Percentiles rank a stretch among this genome's conserved stretches.
Conservation (phyloP, 345 rosid species). For the Noccaea caerulescens region DNA sequence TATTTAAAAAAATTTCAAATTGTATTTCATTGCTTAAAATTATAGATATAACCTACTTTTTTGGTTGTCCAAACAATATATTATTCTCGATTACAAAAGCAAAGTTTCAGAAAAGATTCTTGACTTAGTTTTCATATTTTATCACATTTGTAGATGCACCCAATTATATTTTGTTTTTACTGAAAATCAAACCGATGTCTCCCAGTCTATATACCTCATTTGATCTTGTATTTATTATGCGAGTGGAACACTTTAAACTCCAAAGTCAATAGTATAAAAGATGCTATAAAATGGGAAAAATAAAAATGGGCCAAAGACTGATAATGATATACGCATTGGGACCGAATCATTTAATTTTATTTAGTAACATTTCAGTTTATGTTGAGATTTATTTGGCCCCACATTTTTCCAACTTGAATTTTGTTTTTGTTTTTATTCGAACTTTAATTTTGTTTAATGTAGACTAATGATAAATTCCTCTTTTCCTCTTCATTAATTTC, state of each 20-base stretch:
- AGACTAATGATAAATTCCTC: background rate
- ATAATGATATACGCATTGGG: slow-evolving; percentile 19
- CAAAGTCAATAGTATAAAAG: slow-evolving; percentile 15
- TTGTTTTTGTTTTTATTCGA: slow-evolving; percentile 14
- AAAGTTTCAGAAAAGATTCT: background rate
- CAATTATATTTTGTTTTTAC: background rate
- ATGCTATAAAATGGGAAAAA: background rate
- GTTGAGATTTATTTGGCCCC: slow-evolving; percentile 23
- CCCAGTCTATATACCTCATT: background rate
- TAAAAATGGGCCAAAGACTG: background rate
- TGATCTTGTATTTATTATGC: background rate
- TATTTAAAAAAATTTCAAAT: slow-evolving; percentile 6
- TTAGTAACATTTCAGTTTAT: slow-evolving; percentile 32
- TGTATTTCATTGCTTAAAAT: background rate
- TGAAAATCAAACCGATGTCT: background rate
- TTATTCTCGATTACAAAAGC: background rate
- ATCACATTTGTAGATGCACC: background rate
- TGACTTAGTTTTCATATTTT: background rate
- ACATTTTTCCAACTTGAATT: slow-evolving; percentile 14
- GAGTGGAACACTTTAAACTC: slow-evolving; percentile 3
- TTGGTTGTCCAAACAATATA: background rate
- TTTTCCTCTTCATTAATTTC: slow-evolving; percentile 5
- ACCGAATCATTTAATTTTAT: slow-evolving; percentile 22
- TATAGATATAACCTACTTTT: background rate
- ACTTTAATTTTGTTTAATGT: background rate